These are phyloP conservation scores for Heliamphora exappendiculata DNA, from an alignment of 148 eudicot species.

Conservation along the genomic window DNA sequence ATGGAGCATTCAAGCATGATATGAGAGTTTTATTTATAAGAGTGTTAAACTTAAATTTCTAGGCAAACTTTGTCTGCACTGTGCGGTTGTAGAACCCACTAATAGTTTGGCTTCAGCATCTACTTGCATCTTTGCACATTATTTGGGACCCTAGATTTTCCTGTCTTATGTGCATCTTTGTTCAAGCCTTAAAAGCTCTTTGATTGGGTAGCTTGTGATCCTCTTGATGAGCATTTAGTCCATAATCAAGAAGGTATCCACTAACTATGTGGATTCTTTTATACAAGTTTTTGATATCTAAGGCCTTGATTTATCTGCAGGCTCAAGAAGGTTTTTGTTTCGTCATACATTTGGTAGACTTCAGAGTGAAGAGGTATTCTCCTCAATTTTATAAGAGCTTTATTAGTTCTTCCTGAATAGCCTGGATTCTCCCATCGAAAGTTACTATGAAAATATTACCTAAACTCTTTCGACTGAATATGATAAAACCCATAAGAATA, in stretches of 20 bases:
- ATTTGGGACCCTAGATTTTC: not conserved
- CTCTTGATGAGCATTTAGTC: not conserved
- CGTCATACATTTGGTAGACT: conserved; percentile 83
- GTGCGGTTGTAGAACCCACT: not conserved
- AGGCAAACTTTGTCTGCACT: too few relatives aligned
- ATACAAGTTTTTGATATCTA: not conserved
- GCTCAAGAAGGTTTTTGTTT: conserved; percentile 80
- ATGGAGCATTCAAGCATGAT: too few relatives aligned
- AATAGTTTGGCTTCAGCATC: not conserved
- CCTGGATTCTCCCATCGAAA: too few relatives aligned
- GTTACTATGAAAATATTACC: too few relatives aligned
- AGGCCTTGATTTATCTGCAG: conserved; percentile 32
- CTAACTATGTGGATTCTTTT: not conserved
- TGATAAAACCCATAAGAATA: not conserved
- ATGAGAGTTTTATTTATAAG: too few relatives aligned
- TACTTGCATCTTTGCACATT: not conserved
- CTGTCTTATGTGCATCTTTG: not conserved
- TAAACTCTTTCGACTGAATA: too few relatives aligned
- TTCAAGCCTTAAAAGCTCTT: not conserved
- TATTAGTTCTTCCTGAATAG: too few relatives aligned
- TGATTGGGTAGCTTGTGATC: not conserved
- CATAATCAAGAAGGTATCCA: not conserved
- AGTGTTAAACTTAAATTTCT: too few relatives aligned
- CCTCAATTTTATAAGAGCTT: not conserved
- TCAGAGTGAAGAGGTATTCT: conserved; percentile 82